Evolutionary conservation across 2,329 filamentous ascomycete species (phyloP), one percentile per base, ranked within the genome.

Genomic region (Fusarium tricinctum): DNA sequence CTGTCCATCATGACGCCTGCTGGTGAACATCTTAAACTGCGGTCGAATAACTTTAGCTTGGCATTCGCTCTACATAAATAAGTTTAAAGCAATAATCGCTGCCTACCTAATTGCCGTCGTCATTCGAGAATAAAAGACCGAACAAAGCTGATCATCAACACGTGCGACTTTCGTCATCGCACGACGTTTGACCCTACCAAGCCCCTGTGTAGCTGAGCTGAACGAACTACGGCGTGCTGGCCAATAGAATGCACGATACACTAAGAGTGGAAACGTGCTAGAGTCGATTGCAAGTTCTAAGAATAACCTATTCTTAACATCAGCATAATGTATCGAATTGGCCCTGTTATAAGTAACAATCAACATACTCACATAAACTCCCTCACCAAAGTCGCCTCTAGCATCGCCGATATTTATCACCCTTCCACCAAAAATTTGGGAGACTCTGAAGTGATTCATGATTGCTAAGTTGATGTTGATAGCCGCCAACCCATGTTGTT

Each of bases 121-220:
- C 52, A 51, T 39, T 48, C 35, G 15, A 44, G 15, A 20, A 45
- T n/a, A 60, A 39, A 30, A 52, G 13, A 56, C 26, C 52, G 28
- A 54, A 52, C 30, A 52, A 52, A 44, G 48, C 43, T 42, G 47
- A 35, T 39, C 4, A 51, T 43, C 20, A 23, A 65, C 23, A 47
- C 22, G 20, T 61, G 38, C 51, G 33, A 20, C 47, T 70, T 70
- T 68, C 67, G 66, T 70, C 67, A 68, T 70, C 63, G 54, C 30
- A 40, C 59, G 45, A 58, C 59, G 17, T 49, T 53, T 28, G 44
- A 46, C 45, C 56, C 55, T 56, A 48, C 42, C 32, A 33, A 42
- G 44, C 63, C 67, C 67, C 67, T 70, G 63, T 49, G 38, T 50
- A 68, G 66, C 66, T 69, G 63, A 67, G 46, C 38, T 44, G 33